Percentiles rank a stretch among this genome's conserved stretches.
Conservation (phyloP, 129 eudicot genomes). For the Daucus carota region DH1_v3.0 NC_030387.2:38268001-38268500, state of each 20-base stretch:
- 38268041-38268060: background rate
- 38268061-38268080: background rate
- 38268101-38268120: background rate
- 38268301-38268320: background rate
- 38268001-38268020: background rate
- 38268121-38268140: background rate
- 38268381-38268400: background rate
- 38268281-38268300: background rate
- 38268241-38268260: conserved; percentile 6
- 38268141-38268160: background rate
- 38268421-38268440: background rate
- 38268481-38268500: conserved; percentile 16
- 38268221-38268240: conserved; percentile 2
- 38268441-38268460: background rate
- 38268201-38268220: background rate
- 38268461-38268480: conserved; percentile 27
- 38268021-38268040: background rate
- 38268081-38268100: background rate
- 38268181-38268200: background rate
- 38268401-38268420: background rate
- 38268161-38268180: conserved; percentile 4
- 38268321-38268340: background rate
- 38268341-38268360: conserved; percentile 9
- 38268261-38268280: background rate
- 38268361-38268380: conserved; percentile 1